Evolutionary conservation across 352 stramenopile genomes (phyloP), one percentile per base, ranked within the genome.

Genomic region (Globisporangium solare): DNA sequence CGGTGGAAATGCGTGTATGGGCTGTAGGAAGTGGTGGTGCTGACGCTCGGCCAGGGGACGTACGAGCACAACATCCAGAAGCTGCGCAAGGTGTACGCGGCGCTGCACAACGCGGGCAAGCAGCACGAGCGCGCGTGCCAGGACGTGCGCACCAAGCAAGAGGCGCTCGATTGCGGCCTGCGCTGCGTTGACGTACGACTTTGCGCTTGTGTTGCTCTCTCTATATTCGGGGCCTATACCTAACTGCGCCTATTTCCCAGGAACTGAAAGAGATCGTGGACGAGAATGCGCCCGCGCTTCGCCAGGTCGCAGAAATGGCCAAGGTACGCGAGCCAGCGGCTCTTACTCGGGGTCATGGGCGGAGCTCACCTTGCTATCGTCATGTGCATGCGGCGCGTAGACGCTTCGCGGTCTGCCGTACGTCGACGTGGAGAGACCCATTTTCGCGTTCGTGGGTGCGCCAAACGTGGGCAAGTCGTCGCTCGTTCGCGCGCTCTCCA

Each of bases 391-490:
- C 3, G 13, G 32, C 6, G 6, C 31, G 14, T 47, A 92, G 83
- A 76, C 74, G 17, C 64, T 95, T 51, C 83, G 85, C 53, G 79
- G 77, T 3, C 60, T 95, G 22, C 85, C 85, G 50, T 81, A 79
- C 27, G 77, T 95, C 14, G 83, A 95, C 51, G 55, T 95, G 13
- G 74, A 89, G 2, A 86, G 83, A 20, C 79, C 85, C 15, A 89
- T 93, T 51, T 93, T 95, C 58, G 83, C 83, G 5, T 91, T 95
- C 40, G 85, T 93, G 13, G 85, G 85, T 13, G 80, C 83, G 0
- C 83, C 85, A 1, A 95, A 95, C 57, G 85, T 47, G 89, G 83
- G 85, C 67, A 95, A 95, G 37, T 95, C 85, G 27, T 92, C 83
- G 18, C 62, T 95, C 18, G 85, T 95, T 6, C 72, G 76, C 12